Evolutionary conservation across 768 basidiomycete genomes (phyloP).

Genomic region (Tylopilus sp.): DNA sequence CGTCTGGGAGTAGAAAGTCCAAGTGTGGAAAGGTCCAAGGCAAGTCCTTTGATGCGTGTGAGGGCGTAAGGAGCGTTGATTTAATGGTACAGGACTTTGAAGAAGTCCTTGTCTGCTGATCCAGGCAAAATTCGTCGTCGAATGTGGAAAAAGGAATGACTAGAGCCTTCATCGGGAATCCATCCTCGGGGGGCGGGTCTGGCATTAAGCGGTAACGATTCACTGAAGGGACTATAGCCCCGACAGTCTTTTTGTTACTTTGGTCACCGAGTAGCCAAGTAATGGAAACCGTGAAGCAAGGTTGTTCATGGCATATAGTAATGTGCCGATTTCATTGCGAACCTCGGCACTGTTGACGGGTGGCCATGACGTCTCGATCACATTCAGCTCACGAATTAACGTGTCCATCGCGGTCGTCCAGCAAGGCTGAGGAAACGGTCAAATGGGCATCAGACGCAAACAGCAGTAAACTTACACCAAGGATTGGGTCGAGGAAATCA

Average conservation of each 20-base stretch:
- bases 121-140: conserved; percentile 3
- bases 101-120: conserved; percentile 10
- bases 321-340: conserved; percentile 55
- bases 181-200: background rate
- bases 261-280: conserved; percentile 34
- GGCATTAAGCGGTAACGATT: conserved; percentile 3
- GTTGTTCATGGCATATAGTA: conserved; percentile 63
- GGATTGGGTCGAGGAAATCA: conserved; percentile 71
- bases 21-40: conserved; percentile 15
- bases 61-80: conserved; percentile 26
- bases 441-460: conserved; percentile 1
- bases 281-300: conserved; percentile 61
- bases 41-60: conserved; percentile 20
- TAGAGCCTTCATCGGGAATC: background rate
- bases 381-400: conserved; percentile 61
- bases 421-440: conserved; percentile 46
- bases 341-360: conserved; percentile 53
- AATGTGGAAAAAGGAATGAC: background rate
- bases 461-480: conserved; percentile 52
- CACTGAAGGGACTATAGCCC: conserved; percentile 21
- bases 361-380: conserved; percentile 63
- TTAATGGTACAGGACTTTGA: conserved; percentile 7
- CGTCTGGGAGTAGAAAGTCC: conserved; percentile 9
- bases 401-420: conserved; percentile 71
- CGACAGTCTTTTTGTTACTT: conserved; percentile 31